Evolutionary conservation across 495 filamentous ascomycete species (phyloP).

Genomic region (Poronia punctata): DNA sequence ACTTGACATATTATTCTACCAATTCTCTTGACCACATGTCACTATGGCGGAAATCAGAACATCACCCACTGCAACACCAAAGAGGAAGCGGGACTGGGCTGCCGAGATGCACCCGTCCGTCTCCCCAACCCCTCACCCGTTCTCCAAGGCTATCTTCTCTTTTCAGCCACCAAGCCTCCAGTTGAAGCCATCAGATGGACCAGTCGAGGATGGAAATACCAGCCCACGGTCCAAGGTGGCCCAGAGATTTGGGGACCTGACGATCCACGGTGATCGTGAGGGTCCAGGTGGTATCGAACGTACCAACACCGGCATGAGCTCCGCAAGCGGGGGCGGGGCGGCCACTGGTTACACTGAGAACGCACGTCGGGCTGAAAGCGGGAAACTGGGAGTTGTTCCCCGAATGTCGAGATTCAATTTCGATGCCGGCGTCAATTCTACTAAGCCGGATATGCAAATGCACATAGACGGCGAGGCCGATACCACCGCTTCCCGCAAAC

Average conservation of each 20-base stretch:
- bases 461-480: slow-evolving; percentile 13
- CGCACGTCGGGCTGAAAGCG: neutral
- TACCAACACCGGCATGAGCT: neutral
- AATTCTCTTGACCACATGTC: neutral
- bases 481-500: slow-evolving; percentile 27
- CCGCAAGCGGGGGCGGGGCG: slow-evolving; percentile 34
- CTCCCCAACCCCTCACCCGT: slow-evolving; percentile 9
- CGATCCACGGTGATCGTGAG: slow-evolving; percentile 32
- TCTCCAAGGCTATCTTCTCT: slow-evolving; percentile 24
- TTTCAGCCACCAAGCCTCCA: slow-evolving; percentile 26
- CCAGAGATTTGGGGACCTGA: slow-evolving; percentile 56
- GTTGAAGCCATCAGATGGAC: slow-evolving; percentile 14
- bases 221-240: slow-evolving; percentile 62
- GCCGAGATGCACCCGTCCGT: slow-evolving; percentile 14
- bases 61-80: slow-evolving; percentile 32
- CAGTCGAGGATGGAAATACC: slow-evolving; percentile 31
- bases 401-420: slow-evolving; percentile 20
- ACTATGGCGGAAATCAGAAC: slow-evolving; percentile 19
- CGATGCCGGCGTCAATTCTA: slow-evolving; percentile 11
- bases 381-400: slow-evolving; percentile 6
- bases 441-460: slow-evolving; percentile 19
- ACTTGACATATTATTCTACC: neutral
- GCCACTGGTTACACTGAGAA: slow-evolving; percentile 8
- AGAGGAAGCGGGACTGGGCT: slow-evolving; percentile 38
- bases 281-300: slow-evolving; percentile 14